Evolutionary conservation across 352 stramenopile species (phyloP).

Genomic region (Phytophthora tentaculata): DNA sequence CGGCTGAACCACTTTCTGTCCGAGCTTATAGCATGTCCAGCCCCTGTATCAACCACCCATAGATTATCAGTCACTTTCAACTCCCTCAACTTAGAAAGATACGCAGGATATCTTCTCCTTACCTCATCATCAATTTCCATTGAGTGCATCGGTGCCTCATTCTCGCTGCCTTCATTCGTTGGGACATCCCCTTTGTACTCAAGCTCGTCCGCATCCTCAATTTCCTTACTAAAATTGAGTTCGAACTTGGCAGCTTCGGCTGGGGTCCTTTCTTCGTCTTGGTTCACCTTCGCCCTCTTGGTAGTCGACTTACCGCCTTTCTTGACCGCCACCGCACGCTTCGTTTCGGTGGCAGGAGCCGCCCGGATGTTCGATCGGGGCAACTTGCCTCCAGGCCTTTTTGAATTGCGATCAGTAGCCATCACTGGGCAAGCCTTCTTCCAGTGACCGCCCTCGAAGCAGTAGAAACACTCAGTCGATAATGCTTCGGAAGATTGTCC

Average conservation of each 20-base stretch:
- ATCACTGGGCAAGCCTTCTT: constrained; percentile 10
- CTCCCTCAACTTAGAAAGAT: constrained; percentile 10
- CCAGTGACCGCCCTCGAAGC: constrained; percentile 5
- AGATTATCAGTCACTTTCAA: constrained; percentile 9
- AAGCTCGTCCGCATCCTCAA: neutral
- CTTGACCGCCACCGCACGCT: neutral
- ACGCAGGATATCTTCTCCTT: neutral
- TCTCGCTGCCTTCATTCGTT: neutral
- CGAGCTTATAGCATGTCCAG: constrained; percentile 21
- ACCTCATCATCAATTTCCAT: constrained; percentile 1
- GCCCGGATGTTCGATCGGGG: neutral
- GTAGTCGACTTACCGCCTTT: neutral
- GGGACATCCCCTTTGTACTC: neutral
- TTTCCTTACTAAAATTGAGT: neutral
- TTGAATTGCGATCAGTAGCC: neutral
- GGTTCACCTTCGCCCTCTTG: neutral
- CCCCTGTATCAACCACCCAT: constrained; percentile 22
- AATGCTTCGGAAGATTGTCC: neutral
- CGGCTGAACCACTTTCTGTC: constrained; percentile 18
- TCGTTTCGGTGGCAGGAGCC: neutral
- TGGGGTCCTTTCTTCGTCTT: neutral
- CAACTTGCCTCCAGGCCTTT: neutral
- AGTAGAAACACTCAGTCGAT: constrained; percentile 2
- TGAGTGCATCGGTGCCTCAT: neutral
- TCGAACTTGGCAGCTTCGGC: neutral